Base-by-base conservation (phyloP, 2,329 filamentous ascomycete species). In the Ophiocordyceps camponoti-floridani region DNA sequence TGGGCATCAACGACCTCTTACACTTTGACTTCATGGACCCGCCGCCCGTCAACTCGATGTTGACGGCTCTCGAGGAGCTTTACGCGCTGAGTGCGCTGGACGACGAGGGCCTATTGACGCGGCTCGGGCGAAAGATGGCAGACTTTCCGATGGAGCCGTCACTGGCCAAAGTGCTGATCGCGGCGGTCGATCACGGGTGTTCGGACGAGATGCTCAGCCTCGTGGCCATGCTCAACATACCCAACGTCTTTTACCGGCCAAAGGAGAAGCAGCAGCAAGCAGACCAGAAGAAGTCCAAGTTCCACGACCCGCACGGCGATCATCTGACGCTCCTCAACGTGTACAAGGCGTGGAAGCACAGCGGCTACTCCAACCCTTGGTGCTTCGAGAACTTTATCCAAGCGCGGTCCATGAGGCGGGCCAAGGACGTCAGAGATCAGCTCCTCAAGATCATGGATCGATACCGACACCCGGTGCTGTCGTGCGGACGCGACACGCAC, bases 11-110 rank as follows among this genome's bases (percentile, higher is more conserved):
- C 57, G 91, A 98, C 57, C 69, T 98, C 1, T 72, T 98, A 12
- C 87, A 94, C 57, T 98, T 98, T 56, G 89, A 96, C 63, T 98
- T 98, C 55, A 96, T 98, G 89, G 91, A 98, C 55, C 88, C 91
- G 0, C 91, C 91, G 0, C 91, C 91, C 0, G 91, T 91, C 28
- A 95, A 96, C 56, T 96, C 91, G 12, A 95, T 96, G 86, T 73
- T 98, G 50, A 94, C 87, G 43, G 91, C 91, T 0, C 68, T 98
- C 4, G 93, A 98, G 63, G 91, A 96, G 58, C 70, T 98, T 0
- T 98, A 98, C 56, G 86, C 87, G 1, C 68, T 98, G 11, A 86
- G 82, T 4, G 89, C 89, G 0, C 70, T 98, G 0, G 91, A 98
- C 51, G 89, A 98, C 54, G 91, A 98, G 70, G 91, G 91, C 13